Base-by-base conservation (phyloP, 257 asterid genomes). In the Solanum pimpinellifolium region DNA sequence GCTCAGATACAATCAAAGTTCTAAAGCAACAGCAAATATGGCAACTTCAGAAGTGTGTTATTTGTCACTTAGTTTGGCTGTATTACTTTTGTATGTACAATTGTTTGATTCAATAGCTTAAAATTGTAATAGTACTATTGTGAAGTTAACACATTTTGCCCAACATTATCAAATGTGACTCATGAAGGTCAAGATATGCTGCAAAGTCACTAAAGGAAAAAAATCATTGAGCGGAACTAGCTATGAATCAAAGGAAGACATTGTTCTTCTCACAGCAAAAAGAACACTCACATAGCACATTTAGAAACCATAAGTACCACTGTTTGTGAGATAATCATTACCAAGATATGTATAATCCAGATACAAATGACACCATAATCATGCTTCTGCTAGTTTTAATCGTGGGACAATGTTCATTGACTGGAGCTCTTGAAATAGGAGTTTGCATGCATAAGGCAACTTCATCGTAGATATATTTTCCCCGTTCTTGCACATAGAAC, bases 361-460 rank as follows among this genome's bases (percentile, higher is more conserved):
- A n/a, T 60, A 59, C 59, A 83, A 42, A 65, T 39, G 75, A 66
- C 78, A 68, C 78, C 35, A 84, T 33, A 86, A 59, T 89, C 89
- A 90, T 39, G 92, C 92, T 60, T 89, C 91, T 0, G 90, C 87
- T 37, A 91, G 85, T 87, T 89, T 90, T 74, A 91, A 84, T 37
- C 92, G 91, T 16, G 93, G 92, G 49, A 90, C 91, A 7, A 91
- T 88, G 23, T 91, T 91, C 92, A 91, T 90, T 23, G 93, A 90
- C 85, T 91, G 93, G 46, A 91, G 93, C 83, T 91, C 93, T 91
- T 97, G 99, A 91, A 97, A 31, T 87, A 97, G 90, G 90, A 97
- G 98, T 92, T 97, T 97, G 99, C 99, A 97, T 11, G 99, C 99
- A 88, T 97, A 97, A n/a, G 99, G 99, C 88, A 97, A 88, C 86